Conservation (phyloP, 306 rosid species). For the Vicia villosa region DNA sequence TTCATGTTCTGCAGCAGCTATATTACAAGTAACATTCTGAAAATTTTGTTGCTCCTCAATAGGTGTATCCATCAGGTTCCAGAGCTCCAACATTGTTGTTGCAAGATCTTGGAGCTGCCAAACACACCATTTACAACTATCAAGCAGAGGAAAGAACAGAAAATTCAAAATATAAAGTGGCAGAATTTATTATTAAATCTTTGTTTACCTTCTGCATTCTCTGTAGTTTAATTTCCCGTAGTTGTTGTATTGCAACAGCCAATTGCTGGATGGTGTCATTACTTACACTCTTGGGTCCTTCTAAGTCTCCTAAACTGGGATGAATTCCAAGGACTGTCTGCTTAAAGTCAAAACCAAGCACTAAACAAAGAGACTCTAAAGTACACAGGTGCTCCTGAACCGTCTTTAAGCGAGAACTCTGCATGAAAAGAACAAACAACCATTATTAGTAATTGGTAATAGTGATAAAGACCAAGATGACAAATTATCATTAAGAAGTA, state of each 20-base stretch:
- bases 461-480: conserved; percentile 15
- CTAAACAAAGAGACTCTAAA: conserved; percentile 72
- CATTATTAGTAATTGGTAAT: conserved; percentile 32
- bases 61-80: conserved; percentile 99
- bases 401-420: conserved; percentile 77
- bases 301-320: conserved; percentile 68
- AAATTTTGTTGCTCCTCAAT: conserved; percentile 91
- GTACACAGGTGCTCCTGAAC: conserved; percentile 67
- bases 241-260: conserved; percentile 57
- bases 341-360: conserved; percentile 84
- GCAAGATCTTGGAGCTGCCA: conserved; percentile 99
- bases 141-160: conserved; percentile 31
- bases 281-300: conserved; percentile 68
- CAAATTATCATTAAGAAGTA: conserved; percentile 14
- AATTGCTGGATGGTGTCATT: conserved; percentile 63
- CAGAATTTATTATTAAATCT: conserved; percentile 4
- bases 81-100: conserved; percentile 84
- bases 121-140: conserved; percentile 28
- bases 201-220: conserved; percentile 88
- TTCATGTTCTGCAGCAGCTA: conserved; percentile 96
- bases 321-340: conserved; percentile 61
- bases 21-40: conserved; percentile 88
- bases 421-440: conserved; percentile 39
- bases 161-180: conserved; percentile 10
- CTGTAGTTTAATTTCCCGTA: conserved; percentile 74